Evolutionary conservation across 306 rosid genomes (phyloP).

Genomic region (Fragaria nilgerrensis): DNA sequence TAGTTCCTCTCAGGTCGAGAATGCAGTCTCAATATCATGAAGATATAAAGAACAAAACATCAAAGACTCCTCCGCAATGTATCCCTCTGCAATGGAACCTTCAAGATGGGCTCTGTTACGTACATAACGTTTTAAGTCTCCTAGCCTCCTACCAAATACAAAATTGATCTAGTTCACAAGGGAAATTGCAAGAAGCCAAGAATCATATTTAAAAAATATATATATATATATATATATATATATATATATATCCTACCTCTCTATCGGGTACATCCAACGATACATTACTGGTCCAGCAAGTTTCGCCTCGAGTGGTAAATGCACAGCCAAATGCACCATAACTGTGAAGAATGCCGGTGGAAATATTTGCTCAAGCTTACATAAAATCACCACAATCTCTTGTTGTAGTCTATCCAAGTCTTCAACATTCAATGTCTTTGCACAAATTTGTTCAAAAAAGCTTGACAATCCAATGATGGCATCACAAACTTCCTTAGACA

Average conservation of each 20-base stretch:
- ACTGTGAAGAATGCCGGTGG: background rate
- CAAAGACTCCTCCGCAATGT: background rate
- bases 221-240: no score
- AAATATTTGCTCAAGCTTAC: background rate
- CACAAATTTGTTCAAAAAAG: background rate
- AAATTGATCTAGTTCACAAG: no score
- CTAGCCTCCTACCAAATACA: background rate
- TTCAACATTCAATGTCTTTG: background rate
- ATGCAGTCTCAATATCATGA: background rate
- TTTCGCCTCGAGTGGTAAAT: background rate
- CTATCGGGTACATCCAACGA: conserved; percentile 2
- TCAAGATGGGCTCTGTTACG: background rate
- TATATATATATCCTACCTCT: background rate
- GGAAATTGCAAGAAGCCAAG: no score
- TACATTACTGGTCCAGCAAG: background rate
- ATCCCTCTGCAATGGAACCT: conserved; percentile 12
- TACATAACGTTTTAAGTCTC: background rate
- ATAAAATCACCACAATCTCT: background rate
- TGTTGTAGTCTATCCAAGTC: background rate
- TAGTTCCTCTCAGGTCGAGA: background rate
- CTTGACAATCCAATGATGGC: background rate
- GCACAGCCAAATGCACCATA: conserved; percentile 4
- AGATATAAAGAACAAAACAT: background rate
- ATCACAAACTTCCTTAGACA: background rate
- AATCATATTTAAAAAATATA: no score